Percentiles rank a stretch among this genome's conserved stretches.
These are phyloP conservation scores for Pythium rishiriense DNA, from an alignment of 352 stramenopile species.

Conservation along the genomic window DNA sequence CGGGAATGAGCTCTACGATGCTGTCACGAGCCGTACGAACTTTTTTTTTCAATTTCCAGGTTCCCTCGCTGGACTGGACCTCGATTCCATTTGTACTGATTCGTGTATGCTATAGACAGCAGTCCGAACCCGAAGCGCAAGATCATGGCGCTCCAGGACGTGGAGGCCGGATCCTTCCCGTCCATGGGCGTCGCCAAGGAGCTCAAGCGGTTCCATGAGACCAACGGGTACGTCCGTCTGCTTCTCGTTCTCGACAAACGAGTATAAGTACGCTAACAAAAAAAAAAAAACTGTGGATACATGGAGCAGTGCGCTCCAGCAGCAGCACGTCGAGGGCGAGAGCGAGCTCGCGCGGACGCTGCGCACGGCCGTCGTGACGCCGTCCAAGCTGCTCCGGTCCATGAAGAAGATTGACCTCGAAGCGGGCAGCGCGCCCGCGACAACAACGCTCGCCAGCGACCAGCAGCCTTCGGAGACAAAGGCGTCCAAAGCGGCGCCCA, in stretches of 20 bases:
- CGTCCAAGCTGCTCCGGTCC: constrained; percentile 54
- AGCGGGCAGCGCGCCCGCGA: constrained; percentile 3
- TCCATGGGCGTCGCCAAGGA: constrained; percentile 43
- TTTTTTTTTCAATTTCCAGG: neutral
- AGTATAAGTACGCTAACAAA: too few relatives aligned
- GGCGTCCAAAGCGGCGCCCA: neutral
- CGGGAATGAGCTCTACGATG: constrained; percentile 34
- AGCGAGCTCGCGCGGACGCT: constrained; percentile 7
- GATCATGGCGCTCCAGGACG: constrained; percentile 46
- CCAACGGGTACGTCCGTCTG: constrained; percentile 25
- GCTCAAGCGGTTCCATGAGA: constrained; percentile 60
- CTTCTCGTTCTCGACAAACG: too few relatives aligned
- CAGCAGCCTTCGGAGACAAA: too few relatives aligned
- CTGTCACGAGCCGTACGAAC: constrained; percentile 17
- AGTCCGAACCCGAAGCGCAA: constrained; percentile 79
- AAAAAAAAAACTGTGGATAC: too few relatives aligned
- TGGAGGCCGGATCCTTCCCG: constrained; percentile 37
- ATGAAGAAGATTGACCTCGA: constrained; percentile 64
- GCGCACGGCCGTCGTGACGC: constrained; percentile 35
- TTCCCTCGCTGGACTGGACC: too few relatives aligned
- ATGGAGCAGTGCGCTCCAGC: constrained; percentile 3
- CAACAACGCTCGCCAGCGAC: neutral
- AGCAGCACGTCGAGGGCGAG: constrained; percentile 6
- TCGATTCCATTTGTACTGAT: too few relatives aligned
- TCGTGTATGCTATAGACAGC: constrained; percentile 26